These are phyloP conservation scores for Zelonia costaricensis DNA, from an alignment of 208 protist species.

Conservation along the genomic window DNA sequence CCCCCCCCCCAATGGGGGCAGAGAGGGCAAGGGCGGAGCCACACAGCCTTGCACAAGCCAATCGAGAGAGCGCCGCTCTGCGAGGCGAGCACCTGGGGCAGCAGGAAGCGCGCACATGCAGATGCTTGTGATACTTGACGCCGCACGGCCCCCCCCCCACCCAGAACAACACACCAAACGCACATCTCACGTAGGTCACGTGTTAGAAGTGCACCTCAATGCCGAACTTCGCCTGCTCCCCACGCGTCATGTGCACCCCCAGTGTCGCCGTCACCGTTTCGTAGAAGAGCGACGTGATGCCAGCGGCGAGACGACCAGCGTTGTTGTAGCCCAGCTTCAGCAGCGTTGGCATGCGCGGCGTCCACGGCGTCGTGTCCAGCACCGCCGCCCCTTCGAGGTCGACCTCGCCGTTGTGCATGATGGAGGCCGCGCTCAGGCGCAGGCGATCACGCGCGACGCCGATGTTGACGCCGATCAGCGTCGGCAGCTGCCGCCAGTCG, in stretches of 20 bases:
- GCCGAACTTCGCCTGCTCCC: conserved; percentile 61
- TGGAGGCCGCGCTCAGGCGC: conserved; percentile 69
- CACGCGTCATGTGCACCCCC: conserved; percentile 53
- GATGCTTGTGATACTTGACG: too few species aligned
- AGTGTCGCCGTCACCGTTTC: conserved; percentile 55
- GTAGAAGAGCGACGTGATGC: conserved; percentile 71
- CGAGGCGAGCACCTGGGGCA: too few species aligned
- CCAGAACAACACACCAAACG: conserved; percentile 2
- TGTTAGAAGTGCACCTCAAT: conserved; percentile 64
- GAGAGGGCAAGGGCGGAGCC: too few species aligned
- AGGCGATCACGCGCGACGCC: conserved; percentile 50
- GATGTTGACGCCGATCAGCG: conserved; percentile 53
- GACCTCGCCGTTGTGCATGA: conserved; percentile 59
- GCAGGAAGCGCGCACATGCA: too few species aligned
- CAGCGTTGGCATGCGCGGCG: conserved; percentile 55
- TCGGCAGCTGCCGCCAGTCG: conserved; percentile 64
- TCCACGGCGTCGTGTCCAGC: conserved; percentile 59
- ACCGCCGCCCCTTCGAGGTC: conserved; percentile 69
- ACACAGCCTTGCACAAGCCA: too few species aligned
- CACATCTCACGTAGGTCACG: neutral
- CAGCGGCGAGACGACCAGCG: conserved; percentile 45
- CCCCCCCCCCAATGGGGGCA: too few species aligned
- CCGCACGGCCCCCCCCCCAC: neutral
- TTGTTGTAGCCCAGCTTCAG: conserved; percentile 77
- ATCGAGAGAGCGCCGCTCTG: too few species aligned